Base-by-base conservation (phyloP, 495 filamentous ascomycete species). In the Penicillium argentinense region DNA sequence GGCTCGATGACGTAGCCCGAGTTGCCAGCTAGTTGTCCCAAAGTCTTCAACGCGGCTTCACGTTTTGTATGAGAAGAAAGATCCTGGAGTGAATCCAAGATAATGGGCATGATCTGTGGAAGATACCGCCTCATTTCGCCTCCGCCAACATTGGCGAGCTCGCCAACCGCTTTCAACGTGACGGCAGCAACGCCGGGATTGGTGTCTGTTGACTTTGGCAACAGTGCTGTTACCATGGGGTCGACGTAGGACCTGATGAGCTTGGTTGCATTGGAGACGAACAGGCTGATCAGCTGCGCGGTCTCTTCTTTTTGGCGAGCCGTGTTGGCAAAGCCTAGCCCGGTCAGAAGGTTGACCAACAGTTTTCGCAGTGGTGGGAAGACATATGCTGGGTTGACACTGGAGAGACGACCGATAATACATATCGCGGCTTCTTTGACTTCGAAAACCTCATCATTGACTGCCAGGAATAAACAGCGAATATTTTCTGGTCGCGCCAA, bases 1-100 rank as follows among this genome's bases (percentile, higher is more conserved):
- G 93, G 95, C 27, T 95, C 87, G 51, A 99, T 97, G 34, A 99
- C 93, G 68, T 99, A 99, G 49, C 95, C 92, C 14, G 90, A 88
- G 60, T 92, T 96, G 59, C 89, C 92, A 5, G 93, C 88, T 11
- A 99, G 70, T 62, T 97, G 91, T 13, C 91, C 93, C 1, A 99
- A 78, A 0, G 93, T 95, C 46, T 86, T 84, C 34, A 99, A 73
- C 7, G 95, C 92, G 4, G 95, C 88, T 62, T 95, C 90, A 39
- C 93, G 83, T 65, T 97, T 97, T 19, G 80, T 72, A 40, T 86
- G 81, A 7, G 91, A 95, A 53, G 89, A 87, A 45, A 96, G 84
- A 60, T 97, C 93, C 69, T 97, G 90, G 36, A 99, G 72, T 9
- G 91, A 87, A 47, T 90, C 84, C 45, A 99, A 81, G 59, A 98